Evolutionary conservation across 1,284 basidiomycete species (phyloP), one percentile per base, ranked within the genome.

Genomic region (Leccinum pseudoinsigne): DNA sequence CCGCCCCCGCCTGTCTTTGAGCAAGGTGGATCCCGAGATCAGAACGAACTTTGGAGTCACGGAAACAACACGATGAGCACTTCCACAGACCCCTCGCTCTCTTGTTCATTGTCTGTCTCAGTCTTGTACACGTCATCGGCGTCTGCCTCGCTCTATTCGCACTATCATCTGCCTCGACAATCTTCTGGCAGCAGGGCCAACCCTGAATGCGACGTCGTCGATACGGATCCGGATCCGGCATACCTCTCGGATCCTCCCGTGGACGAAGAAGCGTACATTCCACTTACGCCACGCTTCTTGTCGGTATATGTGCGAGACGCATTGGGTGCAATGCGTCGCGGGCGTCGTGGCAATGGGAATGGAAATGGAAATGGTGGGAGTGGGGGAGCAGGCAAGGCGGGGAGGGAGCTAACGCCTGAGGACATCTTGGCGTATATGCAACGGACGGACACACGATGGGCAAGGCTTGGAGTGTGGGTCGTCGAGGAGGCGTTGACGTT

Each of bases 391-490:
- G 18, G 62, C 12, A 16, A n/a, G 23, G 47, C 21, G 7, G 36
- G 36, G 38, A 56, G 5, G 21, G 59, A 54, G 6, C 82, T 81
- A 7, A 85, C 83, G 12, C 79, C 80, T 57, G 79, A 79, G 26
- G 83, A 82, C 9, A 78, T 92, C 18, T 68, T 83, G 26, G 64
- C 67, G 5, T 78, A 78, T 68, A 69, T 89, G 66, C 76, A 74
- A 65, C 72, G 74, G 50, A 76, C 72, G 53, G 88, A 92, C 68
- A 86, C 82, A 64, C 78, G 83, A 58, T 92, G 89, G 90, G 79
- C 77, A 62, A 79, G 79, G 65, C 73, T 92, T 8, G 85, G 86
- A 0, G 79, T 81, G 57, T 90, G 87, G 84, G 78, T 79, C 57
- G 79, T 92, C 0, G 78, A 84, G 63, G 88, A 88, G 57, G 84